A percentile compares a stretch with the other conserved stretches of the same genome.
These are phyloP conservation scores for Botryotinia calthae DNA, from an alignment of 2,329 filamentous ascomycete genomes.

Conservation along the genomic window DNA sequence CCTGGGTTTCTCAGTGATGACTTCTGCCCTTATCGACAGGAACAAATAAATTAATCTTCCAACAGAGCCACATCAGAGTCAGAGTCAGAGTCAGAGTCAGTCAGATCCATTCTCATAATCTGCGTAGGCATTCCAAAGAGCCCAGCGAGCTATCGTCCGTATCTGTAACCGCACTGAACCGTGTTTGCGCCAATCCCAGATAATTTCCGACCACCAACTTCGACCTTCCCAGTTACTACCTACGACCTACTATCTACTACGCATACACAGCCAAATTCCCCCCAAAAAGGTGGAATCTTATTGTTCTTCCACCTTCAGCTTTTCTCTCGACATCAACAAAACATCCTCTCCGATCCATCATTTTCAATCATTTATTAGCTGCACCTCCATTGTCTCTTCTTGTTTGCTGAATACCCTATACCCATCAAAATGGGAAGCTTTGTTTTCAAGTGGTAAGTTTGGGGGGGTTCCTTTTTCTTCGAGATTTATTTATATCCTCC, in stretches of 20 bases:
- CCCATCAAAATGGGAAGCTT: slow-evolving; percentile 40
- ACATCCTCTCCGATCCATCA: not conserved
- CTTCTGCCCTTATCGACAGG: not conserved
- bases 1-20: not conserved
- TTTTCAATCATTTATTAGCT: not conserved
- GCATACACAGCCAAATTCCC: not conserved
- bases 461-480: not conserved
- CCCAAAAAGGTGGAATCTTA: not conserved
- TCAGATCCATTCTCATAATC: no score
- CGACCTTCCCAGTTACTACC: no score
- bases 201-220: slow-evolving; percentile 17
- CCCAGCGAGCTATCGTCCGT: not conserved
- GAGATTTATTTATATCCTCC: not conserved
- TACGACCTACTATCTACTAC: not conserved
- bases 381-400: not conserved
- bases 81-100: not conserved
- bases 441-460: slow-evolving; percentile 40
- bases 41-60: not conserved
- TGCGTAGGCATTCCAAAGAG: no score
- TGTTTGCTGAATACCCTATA: slow-evolving; percentile 7
- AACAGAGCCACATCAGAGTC: not conserved
- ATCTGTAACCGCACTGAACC: slow-evolving; percentile 10
- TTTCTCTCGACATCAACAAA: not conserved
- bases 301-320: not conserved
- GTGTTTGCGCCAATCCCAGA: slow-evolving; percentile 7